phyloP scores from a whole-genome alignment of 345 rosid genomes.

The Eucalyptus leucophloia region DNA sequence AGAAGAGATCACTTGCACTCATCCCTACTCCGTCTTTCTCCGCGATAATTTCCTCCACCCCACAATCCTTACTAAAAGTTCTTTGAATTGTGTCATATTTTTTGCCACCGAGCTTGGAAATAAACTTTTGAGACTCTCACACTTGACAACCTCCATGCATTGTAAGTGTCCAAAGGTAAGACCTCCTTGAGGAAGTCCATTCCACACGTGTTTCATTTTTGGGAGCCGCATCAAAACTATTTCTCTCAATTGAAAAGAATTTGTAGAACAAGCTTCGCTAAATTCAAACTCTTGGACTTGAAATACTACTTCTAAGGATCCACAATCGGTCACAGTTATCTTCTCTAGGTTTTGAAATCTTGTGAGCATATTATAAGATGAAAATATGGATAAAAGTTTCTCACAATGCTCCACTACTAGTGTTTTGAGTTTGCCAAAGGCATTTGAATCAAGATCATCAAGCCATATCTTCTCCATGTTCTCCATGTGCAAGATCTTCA shows the following conservation, averaged over 20 bases:
- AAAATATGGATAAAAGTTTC: background rate
- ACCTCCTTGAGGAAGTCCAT: background rate
- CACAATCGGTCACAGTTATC: background rate
- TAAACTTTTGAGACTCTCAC: background rate
- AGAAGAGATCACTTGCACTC: too few species aligned
- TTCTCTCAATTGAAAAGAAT: background rate
- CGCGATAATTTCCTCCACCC: too few species aligned
- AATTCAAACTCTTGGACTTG: background rate
- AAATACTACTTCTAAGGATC: background rate
- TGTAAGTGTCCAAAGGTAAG: background rate
- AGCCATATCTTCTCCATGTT: background rate
- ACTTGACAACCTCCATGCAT: fast-evolving
- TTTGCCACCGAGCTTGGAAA: background rate
- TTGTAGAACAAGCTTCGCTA: background rate
- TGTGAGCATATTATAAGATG: background rate
- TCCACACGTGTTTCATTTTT: background rate
- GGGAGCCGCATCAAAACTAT: fast-evolving
- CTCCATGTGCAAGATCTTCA: background rate
- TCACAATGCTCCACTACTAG: background rate
- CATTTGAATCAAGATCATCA: background rate
- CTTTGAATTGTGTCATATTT: background rate
- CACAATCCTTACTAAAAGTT: background rate
- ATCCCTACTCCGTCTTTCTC: too few species aligned
- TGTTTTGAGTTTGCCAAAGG: background rate
- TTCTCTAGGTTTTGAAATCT: background rate